Evolutionary conservation across 139 green algal species (phyloP).

Genomic region (Desmodesmus armatus): DNA sequence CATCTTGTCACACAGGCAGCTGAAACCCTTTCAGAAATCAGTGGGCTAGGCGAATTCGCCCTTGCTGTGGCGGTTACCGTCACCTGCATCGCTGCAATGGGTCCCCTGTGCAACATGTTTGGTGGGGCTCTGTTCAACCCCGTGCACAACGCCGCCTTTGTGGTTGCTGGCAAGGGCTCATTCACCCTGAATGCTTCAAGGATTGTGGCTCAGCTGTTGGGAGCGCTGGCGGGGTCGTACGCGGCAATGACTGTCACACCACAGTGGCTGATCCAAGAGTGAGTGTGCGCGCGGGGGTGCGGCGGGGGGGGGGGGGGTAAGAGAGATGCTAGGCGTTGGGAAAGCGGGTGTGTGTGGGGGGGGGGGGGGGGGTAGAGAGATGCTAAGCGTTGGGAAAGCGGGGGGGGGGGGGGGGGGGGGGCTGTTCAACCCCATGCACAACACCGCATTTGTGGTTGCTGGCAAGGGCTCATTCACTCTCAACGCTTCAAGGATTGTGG

Average conservation of each 20-base stretch:
- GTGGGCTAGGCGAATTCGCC: constrained; percentile 43
- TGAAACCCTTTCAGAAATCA: constrained; percentile 46
- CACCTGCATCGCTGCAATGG: constrained; percentile 39
- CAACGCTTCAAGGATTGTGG: too few species aligned
- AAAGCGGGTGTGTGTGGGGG: too few species aligned
- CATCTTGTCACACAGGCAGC: constrained; percentile 34
- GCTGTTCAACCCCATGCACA: constrained; percentile 60
- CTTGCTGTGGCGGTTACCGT: constrained; percentile 37
- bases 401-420: too few species aligned
- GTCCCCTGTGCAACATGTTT: constrained; percentile 48
- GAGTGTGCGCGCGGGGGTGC: too few species aligned
- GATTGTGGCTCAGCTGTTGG: constrained; percentile 46
- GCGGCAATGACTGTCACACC: constrained; percentile 41
- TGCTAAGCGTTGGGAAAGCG: too few species aligned
- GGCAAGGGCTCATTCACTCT: constrained; percentile 23
- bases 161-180: constrained; percentile 39
- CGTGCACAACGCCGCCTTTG: constrained; percentile 50
- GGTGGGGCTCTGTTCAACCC: constrained; percentile 62
- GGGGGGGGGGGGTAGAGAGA: too few species aligned
- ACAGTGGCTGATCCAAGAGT: constrained; percentile 55
- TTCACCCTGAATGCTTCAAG: constrained; percentile 14
- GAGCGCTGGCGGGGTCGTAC: constrained; percentile 40
- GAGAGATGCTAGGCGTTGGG: too few species aligned
- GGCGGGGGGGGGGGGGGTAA: too few species aligned
- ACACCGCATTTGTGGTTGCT: constrained; percentile 45